Evolutionary conservation across 1,284 basidiomycete genomes (phyloP).

Genomic region (Tylopilus sp.): DNA sequence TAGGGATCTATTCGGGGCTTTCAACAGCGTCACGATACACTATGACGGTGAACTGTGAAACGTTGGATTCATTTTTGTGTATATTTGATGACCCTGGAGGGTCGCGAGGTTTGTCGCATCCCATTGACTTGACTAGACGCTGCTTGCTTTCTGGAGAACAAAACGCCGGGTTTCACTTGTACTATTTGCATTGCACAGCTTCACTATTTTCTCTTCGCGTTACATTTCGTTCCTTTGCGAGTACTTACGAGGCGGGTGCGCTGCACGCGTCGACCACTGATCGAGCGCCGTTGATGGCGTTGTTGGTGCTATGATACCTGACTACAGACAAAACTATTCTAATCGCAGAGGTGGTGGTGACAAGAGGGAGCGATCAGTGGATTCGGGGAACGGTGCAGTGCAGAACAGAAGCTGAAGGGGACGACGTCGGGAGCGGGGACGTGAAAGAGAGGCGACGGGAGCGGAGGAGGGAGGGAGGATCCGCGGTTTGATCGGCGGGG

Average conservation of each 20-base stretch:
- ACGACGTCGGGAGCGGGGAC: constrained; percentile 17
- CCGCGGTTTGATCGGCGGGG: constrained; percentile 18
- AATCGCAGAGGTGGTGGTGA: constrained; percentile 19
- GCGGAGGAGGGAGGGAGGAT: constrained; percentile 24
- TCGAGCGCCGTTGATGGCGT: constrained; percentile 20
- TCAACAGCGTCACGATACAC: constrained; percentile 85
- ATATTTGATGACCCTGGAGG: constrained; percentile 8
- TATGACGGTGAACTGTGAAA: constrained; percentile 64
- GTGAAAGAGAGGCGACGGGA: constrained; percentile 23
- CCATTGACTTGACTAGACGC: constrained; percentile 21
- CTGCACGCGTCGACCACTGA: constrained; percentile 22
- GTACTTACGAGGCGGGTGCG: constrained; percentile 23
- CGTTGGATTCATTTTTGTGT: constrained; percentile 8
- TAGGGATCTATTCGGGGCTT: constrained; percentile 72
- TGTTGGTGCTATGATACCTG: constrained; percentile 33
- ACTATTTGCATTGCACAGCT: constrained; percentile 35
- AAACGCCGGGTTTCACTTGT: constrained; percentile 28
- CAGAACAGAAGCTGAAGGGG: constrained; percentile 26
- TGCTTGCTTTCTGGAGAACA: constrained; percentile 24
- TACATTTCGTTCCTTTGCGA: constrained; percentile 25
- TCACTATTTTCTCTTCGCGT: constrained; percentile 18
- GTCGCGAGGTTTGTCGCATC: constrained; percentile 14
- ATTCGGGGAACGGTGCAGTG: constrained; percentile 12
- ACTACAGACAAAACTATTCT: constrained; percentile 30
- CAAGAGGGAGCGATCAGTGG: constrained; percentile 17